Conservation (phyloP, 23 red algal genomes). For the Gracilaria vermiculophylla region DNA sequence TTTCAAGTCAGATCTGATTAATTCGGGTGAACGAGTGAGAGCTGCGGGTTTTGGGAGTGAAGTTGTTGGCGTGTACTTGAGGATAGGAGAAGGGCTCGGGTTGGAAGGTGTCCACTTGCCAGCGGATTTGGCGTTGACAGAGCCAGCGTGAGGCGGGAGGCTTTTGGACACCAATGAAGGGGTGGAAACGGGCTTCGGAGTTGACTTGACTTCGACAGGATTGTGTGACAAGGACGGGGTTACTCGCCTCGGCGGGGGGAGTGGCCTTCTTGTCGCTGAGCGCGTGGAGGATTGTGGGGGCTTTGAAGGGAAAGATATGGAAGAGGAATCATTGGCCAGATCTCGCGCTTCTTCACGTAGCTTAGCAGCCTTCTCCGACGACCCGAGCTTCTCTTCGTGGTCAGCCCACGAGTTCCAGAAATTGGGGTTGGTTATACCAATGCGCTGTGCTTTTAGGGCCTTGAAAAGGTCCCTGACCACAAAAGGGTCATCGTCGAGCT, state of each 20-base stretch:
- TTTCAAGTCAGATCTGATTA: constrained; percentile 14
- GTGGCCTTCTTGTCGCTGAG: neutral
- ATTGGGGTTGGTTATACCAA: constrained; percentile 63
- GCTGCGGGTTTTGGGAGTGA: neutral
- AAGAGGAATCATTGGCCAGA: constrained; percentile 11
- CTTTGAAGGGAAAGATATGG: neutral
- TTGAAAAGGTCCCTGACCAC: constrained; percentile 81
- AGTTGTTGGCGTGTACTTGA: neutral
- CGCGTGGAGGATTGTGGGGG: neutral
- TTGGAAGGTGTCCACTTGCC: neutral
- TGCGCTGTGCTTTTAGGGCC: constrained; percentile 78
- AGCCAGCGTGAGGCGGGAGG: neutral
- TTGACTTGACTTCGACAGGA: neutral
- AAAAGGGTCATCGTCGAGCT: constrained; percentile 54
- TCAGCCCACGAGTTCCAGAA: constrained; percentile 84
- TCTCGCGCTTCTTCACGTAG: constrained; percentile 69
- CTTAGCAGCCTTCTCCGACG: constrained; percentile 72
- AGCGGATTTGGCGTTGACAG: neutral
- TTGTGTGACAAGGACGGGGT: neutral
- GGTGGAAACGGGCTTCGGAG: neutral
- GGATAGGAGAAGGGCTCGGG: neutral
- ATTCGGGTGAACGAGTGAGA: neutral
- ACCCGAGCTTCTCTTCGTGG: constrained; percentile 55
- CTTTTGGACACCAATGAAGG: constrained; percentile 6
- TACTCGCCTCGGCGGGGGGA: neutral